These are phyloP conservation scores for Globisporangium okanoganense DNA, from an alignment of 352 stramenopile genomes.

Conservation along the genomic window DNA sequence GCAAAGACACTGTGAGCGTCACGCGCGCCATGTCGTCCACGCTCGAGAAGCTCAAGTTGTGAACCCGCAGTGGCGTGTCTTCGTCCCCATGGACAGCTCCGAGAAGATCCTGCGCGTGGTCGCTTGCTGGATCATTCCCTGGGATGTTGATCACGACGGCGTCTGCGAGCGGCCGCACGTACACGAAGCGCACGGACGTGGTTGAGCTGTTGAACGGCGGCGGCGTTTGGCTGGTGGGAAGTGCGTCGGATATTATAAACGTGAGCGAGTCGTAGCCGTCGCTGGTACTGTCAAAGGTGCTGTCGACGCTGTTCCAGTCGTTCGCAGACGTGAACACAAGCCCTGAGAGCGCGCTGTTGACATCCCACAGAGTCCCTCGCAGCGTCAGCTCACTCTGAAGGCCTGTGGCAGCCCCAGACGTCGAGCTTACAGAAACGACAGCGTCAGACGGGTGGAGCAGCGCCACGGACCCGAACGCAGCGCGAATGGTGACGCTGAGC, in stretches of 20 bases:
- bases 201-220: slow-evolving; percentile 31
- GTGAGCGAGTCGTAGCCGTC: slow-evolving; percentile 44
- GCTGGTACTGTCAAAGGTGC: slow-evolving; percentile 11
- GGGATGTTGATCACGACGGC: slow-evolving; percentile 24
- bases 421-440: neutral
- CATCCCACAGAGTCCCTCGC: slow-evolving; percentile 26
- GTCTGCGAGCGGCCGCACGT: slow-evolving; percentile 28
- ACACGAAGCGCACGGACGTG: slow-evolving; percentile 27
- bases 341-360: slow-evolving; percentile 42
- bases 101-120: slow-evolving; percentile 17
- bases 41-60: slow-evolving; percentile 36
- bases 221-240: neutral
- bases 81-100: slow-evolving; percentile 44
- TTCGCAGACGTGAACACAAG: slow-evolving; percentile 48
- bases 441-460: slow-evolving; percentile 17
- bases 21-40: slow-evolving; percentile 36
- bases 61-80: slow-evolving; percentile 30
- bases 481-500: slow-evolving; percentile 22
- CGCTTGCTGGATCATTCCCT: slow-evolving; percentile 26
- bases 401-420: neutral
- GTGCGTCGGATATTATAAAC: slow-evolving; percentile 33
- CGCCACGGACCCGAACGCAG: slow-evolving; percentile 31
- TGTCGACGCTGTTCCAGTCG: slow-evolving; percentile 66
- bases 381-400: slow-evolving; percentile 23
- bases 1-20: slow-evolving; percentile 18